Conservation (phyloP, 2,329 filamentous ascomycete genomes). For the Pyricularia sp. region DNA sequence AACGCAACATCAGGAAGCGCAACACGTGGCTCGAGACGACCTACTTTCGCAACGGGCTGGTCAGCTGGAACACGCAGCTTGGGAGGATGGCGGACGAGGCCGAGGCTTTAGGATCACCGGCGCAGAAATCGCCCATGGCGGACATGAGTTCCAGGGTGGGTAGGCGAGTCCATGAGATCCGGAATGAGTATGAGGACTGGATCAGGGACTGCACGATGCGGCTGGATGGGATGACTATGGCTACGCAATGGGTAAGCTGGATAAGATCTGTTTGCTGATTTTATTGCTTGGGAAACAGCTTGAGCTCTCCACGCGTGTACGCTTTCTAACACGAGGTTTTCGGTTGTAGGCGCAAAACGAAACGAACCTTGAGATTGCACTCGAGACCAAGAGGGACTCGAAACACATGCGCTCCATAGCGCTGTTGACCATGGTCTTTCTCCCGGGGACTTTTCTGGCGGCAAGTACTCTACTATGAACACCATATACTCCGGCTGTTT, state of each 20-base stretch:
- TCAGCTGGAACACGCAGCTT: constrained; percentile 17
- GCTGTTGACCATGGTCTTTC: constrained; percentile 20
- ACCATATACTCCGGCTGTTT: too few species aligned
- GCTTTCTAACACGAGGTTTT: not conserved
- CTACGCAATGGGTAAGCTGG: constrained; percentile 21
- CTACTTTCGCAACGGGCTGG: constrained; percentile 15
- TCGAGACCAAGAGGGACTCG: constrained; percentile 17
- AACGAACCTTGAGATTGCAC: constrained; percentile 19
- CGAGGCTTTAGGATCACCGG: constrained; percentile 6
- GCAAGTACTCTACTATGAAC: constrained; percentile 10
- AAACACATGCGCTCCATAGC: constrained; percentile 20
- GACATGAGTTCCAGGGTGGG: not conserved
- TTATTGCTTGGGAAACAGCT: too few species aligned
- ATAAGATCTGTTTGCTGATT: too few species aligned
- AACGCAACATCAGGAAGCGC: constrained; percentile 10
- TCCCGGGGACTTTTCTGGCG: constrained; percentile 20
- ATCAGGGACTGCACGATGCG: constrained; percentile 22
- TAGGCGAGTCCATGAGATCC: constrained; percentile 12
- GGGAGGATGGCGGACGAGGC: constrained; percentile 11
- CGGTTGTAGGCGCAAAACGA: constrained; percentile 16
- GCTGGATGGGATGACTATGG: constrained; percentile 24
- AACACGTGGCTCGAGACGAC: constrained; percentile 16
- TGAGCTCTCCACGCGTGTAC: too few species aligned
- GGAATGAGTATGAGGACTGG: constrained; percentile 21
- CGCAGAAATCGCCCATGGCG: not conserved